These are phyloP conservation scores for Meripilus lineatus DNA, from an alignment of 1,284 basidiomycete species.

Conservation along the genomic window DNA sequence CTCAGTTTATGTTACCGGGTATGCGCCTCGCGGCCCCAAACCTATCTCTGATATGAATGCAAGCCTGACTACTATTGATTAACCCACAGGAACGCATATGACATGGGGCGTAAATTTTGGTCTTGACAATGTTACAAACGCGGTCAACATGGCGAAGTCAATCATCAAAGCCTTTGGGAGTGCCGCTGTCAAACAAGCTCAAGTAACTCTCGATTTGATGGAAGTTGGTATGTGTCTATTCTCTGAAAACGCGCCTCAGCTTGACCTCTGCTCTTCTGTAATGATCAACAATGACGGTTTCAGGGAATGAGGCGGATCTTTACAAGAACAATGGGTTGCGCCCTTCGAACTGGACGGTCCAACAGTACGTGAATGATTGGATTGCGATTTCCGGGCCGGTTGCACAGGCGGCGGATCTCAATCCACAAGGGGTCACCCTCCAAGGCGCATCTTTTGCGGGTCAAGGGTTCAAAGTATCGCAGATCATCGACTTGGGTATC, in stretches of 20 bases:
- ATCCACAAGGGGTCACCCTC: constrained; percentile 36
- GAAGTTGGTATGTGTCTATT: constrained; percentile 54
- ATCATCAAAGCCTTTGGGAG: constrained; percentile 50
- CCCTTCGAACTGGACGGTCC: constrained; percentile 37
- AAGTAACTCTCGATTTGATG: constrained; percentile 48
- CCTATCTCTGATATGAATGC: neutral
- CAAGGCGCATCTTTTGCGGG: constrained; percentile 51
- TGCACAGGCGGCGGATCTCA: constrained; percentile 25
- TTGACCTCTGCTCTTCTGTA: neutral
- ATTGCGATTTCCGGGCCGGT: constrained; percentile 24
- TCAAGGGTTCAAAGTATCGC: constrained; percentile 55
- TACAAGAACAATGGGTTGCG: constrained; percentile 49
- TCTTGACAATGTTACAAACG: constrained; percentile 49
- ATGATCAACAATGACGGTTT: neutral
- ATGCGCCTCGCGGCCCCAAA: constrained; percentile 7
- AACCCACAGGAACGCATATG: constrained; percentile 44
- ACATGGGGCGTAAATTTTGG: constrained; percentile 72
- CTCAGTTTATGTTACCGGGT: constrained; percentile 50
- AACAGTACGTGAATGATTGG: constrained; percentile 52
- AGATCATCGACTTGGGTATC: constrained; percentile 34
- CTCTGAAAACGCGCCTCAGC: too few species aligned
- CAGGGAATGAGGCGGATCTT: constrained; percentile 57
- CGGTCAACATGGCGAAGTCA: constrained; percentile 51
- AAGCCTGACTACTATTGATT: neutral
- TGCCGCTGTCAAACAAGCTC: constrained; percentile 34